Base-by-base conservation (phyloP, 192 early-diverging fungal genomes). In the Backusella morwellensis region DNA sequence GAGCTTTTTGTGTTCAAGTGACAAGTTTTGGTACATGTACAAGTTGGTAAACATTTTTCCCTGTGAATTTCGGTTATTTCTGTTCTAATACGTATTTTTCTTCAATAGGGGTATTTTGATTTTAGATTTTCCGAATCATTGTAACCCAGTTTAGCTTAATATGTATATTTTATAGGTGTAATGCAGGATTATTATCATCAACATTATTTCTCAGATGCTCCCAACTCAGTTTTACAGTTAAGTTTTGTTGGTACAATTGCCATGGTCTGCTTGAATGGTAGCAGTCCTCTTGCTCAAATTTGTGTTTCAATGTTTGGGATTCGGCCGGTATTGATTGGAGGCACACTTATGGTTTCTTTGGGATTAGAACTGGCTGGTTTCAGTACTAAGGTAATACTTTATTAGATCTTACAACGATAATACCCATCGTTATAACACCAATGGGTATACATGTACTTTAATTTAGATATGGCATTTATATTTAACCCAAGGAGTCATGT, bases 381-480 rank as follows among this genome's bases (percentile, higher is more conserved):
- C 56, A 75, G 36, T 41, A 67, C 59, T 38, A 9, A 74, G 72
- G 72, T 74, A 74, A 9, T 35, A 17, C 12, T 44, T 75, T 34
- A 47, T 66, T 44, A n/a, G 23, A 9, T 34, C 44, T 35, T 66
- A 1, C 9, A 23, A 15, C 9, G 11, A 63, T 4, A 12, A 29
- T 14, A 8, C 8, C 1, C 6, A 59, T 32, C 32, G 32, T 59
- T 26, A 8, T 63, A 29, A 29, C 26, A 63, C 26, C 1, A 29
- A 32, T 63, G 23, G 11, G 12, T 38, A 38, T 38, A 14, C 9
- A 40, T 76, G 12, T 63, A 29, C 21, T 56, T 35, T 34, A 14
- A 59, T 17, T 19, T 52, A 91, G 87, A 86, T 86, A n/a, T 90
- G 89, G 89, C 90, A 90, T 67, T 66, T 91, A 44, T 78, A 87